Conservation (phyloP, 805 yeast species). For the Metschnikowia henanensis region DNA sequence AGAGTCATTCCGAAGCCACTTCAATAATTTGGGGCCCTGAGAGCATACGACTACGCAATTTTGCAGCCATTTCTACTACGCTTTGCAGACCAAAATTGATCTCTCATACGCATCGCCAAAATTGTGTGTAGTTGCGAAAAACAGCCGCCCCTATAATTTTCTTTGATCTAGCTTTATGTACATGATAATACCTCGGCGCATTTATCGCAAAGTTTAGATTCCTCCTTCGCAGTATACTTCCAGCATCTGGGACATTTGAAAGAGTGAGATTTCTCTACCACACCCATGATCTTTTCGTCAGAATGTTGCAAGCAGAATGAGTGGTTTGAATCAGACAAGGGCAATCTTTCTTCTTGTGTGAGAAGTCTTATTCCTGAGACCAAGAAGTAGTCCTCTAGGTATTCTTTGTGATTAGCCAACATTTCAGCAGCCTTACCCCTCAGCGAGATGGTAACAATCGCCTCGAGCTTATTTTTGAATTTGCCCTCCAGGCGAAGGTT, state of each 20-base stretch:
- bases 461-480: constrained; percentile 60
- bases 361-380: constrained; percentile 51
- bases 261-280: constrained; percentile 45
- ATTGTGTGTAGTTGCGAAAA: background rate
- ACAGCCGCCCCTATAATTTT: too few relatives aligned
- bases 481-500: constrained; percentile 52
- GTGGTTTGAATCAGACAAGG: background rate
- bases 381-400: constrained; percentile 51
- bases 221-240: constrained; percentile 61
- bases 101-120: background rate
- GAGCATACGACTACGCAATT: too few relatives aligned
- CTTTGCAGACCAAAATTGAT: background rate
- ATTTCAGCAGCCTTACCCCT: constrained; percentile 9
- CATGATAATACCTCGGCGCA: constrained; percentile 50
- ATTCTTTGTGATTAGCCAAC: constrained; percentile 22
- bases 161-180: constrained; percentile 16
- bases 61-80: background rate
- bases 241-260: constrained; percentile 94
- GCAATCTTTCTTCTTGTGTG: background rate
- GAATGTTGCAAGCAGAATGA: constrained; percentile 12
- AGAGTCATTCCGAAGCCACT: background rate
- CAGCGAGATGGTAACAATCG: constrained; percentile 36
- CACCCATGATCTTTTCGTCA: constrained; percentile 25
- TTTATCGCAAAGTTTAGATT: constrained; percentile 60
- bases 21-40: background rate